phyloP scores from a whole-genome alignment of 805 yeast genomes.

The Myxozyma kluyveri region DNA sequence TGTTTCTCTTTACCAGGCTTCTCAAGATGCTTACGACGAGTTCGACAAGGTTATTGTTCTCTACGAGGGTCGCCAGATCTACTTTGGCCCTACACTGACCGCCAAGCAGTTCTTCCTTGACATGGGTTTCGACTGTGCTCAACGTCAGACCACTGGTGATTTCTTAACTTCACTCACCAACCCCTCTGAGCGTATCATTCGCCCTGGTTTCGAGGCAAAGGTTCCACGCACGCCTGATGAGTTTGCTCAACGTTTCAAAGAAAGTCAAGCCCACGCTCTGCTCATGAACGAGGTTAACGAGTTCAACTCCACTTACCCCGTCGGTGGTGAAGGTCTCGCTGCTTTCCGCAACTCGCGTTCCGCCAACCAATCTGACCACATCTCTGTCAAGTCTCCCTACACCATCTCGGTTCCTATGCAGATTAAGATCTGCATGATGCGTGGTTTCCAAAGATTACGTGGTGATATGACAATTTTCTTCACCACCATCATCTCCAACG shows the following conservation, averaged over 20 bases:
- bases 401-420: conserved; percentile 50
- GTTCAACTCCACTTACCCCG: conserved; percentile 25
- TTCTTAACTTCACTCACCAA: conserved; percentile 40
- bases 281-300: conserved; percentile 48
- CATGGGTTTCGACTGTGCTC: conserved; percentile 58
- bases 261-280: conserved; percentile 44
- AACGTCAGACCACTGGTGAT: conserved; percentile 53
- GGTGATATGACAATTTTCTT: conserved; percentile 57
- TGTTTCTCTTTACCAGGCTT: conserved; percentile 60
- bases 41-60: conserved; percentile 54
- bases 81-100: conserved; percentile 46
- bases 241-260: conserved; percentile 47
- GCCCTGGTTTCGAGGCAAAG: conserved; percentile 45
- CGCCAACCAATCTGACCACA: conserved; percentile 42
- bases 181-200: conserved; percentile 50
- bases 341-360: conserved; percentile 36
- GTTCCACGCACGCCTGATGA: conserved; percentile 51
- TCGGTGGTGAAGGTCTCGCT: conserved; percentile 32
- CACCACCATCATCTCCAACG: conserved; percentile 48
- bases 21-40: conserved; percentile 54
- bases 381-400: conserved; percentile 44
- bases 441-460: conserved; percentile 46
- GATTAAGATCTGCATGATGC: conserved; percentile 37
- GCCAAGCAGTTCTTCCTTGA: conserved; percentile 51
- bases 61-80: conserved; percentile 58